Conservation (phyloP, 495 filamentous ascomycete species). For the Podospora appendiculata region DNA sequence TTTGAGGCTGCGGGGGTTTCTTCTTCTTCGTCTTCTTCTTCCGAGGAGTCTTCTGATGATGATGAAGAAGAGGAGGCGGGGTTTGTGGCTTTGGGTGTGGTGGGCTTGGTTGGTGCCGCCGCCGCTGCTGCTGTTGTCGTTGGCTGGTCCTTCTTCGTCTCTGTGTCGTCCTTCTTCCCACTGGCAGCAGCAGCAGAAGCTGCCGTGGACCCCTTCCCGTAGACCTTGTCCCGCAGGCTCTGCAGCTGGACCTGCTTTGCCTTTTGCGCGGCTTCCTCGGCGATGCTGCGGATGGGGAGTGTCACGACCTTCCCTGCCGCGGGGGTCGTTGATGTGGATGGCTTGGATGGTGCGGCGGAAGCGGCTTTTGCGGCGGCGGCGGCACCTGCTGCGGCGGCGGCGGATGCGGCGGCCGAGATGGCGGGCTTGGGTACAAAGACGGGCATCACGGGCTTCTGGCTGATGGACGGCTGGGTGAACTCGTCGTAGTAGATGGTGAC, state of each 20-base stretch:
- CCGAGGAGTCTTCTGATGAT: neutral
- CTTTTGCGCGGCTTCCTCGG: conserved; percentile 63
- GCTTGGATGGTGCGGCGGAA: conserved; percentile 18
- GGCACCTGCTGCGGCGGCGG: conserved; percentile 28
- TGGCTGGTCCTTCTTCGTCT: conserved; percentile 1
- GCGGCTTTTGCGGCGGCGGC: conserved; percentile 19
- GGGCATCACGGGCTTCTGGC: conserved; percentile 28
- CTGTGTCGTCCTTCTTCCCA: neutral
- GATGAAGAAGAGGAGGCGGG: neutral
- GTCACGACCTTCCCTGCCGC: conserved; percentile 22
- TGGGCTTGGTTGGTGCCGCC: neutral
- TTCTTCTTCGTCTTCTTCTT: conserved; percentile 3
- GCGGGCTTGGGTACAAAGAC: conserved; percentile 23
- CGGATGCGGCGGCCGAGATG: conserved; percentile 29
- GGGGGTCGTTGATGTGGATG: conserved; percentile 3
- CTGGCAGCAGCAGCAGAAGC: neutral
- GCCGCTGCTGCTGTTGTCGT: neutral
- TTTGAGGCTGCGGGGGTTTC: neutral
- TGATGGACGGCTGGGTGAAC: conserved; percentile 38
- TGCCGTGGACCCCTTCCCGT: conserved; percentile 24
- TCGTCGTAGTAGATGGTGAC: conserved; percentile 53
- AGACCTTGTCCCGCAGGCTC: conserved; percentile 26
- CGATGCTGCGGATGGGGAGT: conserved; percentile 55
- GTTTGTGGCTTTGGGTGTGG: neutral
- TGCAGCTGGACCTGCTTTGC: conserved; percentile 44